Base-by-base conservation (phyloP, 176 grass and related monocot species). In the Triticum timopheevii region DNA sequence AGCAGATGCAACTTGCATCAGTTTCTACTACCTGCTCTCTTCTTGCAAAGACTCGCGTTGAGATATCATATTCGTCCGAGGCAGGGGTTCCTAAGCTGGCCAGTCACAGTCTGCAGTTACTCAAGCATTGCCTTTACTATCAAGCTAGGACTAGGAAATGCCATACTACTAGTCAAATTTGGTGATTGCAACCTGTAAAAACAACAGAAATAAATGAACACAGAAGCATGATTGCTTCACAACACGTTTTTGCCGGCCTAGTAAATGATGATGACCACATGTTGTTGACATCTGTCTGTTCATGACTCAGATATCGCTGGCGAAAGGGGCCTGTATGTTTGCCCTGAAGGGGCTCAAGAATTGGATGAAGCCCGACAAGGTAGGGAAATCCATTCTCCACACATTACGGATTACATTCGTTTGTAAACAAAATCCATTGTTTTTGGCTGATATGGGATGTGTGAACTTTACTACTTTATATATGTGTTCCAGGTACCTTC, bases 311-410 rank as follows among this genome's bases (percentile, higher is more conserved):
- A 92, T 99, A 39, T 91, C 92, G 10, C 65, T 97, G 19, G 85
- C 66, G 4, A 99, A 90, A 74, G 56, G 65, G 6, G n/a, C 97
- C 16, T 94, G 92, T 69, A 20, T 25, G 16, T 99, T 97, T 78
- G 78, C 94, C 65, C 35, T 96, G 19, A 93, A 97, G 39, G 69
- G 81, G 25, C 64, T 99, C 67, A 97, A 94, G 85, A 94, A 15
- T 25, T 99, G 97, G 97, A 91, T 94, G 87, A 99, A 97, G 77
- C 94, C 97, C 7, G 85, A 99, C 3, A 97, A 97, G 94, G 97
- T 92, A 94, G 90, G 38, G 69, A 81, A 24, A 0, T 69, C n/a
- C 76, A 61, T 11, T 28, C 44, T 42, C 38, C 12, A 58, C 24
- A 36, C 5, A 17, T 15, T 20, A 22, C 10, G 15, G 50, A 17